These are phyloP conservation scores for Patellifolia procumbens DNA, from an alignment of 179 eudicot species.

Conservation along the genomic window DNA sequence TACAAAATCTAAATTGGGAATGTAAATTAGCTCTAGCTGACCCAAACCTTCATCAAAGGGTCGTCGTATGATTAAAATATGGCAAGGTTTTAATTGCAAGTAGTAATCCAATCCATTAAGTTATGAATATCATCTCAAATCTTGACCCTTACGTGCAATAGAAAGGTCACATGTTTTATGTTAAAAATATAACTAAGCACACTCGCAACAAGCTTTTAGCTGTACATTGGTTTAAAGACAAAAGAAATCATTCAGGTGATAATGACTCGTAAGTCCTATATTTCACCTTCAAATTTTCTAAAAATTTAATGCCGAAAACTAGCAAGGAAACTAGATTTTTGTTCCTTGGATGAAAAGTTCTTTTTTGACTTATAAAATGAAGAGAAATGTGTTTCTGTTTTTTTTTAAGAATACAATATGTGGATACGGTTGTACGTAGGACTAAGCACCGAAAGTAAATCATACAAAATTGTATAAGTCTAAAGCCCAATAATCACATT, in stretches of 20 bases:
- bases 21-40: background rate
- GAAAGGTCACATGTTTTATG: background rate
- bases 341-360: too few species aligned
- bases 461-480: too few species aligned
- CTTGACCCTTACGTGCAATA: constrained; percentile 13
- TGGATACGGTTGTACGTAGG: too few species aligned
- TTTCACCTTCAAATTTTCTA: background rate
- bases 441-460: too few species aligned
- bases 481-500: too few species aligned
- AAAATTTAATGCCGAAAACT: too few species aligned
- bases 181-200: background rate
- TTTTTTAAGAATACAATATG: too few species aligned
- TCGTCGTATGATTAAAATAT: background rate
- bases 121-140: background rate
- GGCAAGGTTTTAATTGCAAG: background rate
- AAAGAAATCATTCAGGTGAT: too few species aligned
- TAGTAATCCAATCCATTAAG: background rate
- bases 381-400: too few species aligned
- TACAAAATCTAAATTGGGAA: background rate
- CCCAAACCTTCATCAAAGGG: constrained; percentile 26
- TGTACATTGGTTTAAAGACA: constrained; percentile 3
- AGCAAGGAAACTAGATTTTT: background rate
- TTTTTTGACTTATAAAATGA: too few species aligned
- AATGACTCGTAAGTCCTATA: background rate
- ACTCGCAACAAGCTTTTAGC: background rate